phyloP scores from a whole-genome alignment of 1,284 basidiomycete genomes.

The Hemileia vastatrix region DNA sequence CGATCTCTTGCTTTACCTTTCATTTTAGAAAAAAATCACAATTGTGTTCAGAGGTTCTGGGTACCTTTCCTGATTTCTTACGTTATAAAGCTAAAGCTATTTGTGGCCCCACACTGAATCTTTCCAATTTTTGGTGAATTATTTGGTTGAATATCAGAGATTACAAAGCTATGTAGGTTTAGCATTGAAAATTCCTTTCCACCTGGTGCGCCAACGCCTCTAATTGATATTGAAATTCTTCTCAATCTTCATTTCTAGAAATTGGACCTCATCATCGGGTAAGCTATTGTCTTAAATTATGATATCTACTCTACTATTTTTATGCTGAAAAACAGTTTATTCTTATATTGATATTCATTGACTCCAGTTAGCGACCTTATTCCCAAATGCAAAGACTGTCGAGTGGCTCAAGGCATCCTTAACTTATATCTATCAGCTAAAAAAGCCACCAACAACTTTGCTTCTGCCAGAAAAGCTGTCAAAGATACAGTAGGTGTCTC shows the following conservation, averaged over 20 bases:
- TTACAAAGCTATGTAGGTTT: constrained; percentile 8
- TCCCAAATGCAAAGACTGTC: constrained; percentile 21
- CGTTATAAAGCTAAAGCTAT: background rate
- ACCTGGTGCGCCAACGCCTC: no score
- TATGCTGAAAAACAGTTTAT: no score
- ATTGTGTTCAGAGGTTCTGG: constrained; percentile 23
- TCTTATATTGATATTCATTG: no score
- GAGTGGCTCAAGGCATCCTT: constrained; percentile 20
- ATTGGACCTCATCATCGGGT: background rate
- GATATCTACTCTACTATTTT: background rate
- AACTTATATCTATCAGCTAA: constrained; percentile 23
- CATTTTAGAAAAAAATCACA: constrained; percentile 11
- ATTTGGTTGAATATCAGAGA: background rate
- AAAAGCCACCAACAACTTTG: constrained; percentile 24
- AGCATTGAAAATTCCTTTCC: constrained; percentile 14
- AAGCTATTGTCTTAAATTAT: background rate
- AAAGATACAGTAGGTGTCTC: background rate
- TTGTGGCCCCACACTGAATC: background rate
- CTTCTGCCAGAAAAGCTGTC: constrained; percentile 20
- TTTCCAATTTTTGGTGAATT: background rate
- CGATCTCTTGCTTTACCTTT: background rate
- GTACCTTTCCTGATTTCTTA: background rate
- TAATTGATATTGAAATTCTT: no score
- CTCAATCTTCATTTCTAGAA: background rate
- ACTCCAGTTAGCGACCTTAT: constrained; percentile 13